Conservation (phyloP, 2,329 filamentous ascomycete species). For the Phialophora expanda region DNA sequence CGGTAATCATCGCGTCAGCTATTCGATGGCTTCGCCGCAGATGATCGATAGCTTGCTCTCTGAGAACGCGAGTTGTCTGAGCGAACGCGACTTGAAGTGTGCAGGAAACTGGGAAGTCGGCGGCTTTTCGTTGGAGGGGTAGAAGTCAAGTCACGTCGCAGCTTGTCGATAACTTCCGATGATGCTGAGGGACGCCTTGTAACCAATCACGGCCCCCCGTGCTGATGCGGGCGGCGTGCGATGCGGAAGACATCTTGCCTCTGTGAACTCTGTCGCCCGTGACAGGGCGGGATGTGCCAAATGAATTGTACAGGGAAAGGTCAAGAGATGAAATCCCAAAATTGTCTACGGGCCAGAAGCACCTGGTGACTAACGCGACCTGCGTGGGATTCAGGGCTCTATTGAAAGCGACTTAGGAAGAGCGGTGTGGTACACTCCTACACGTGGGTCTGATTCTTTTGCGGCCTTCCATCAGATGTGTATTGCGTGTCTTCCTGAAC, state of each 20-base stretch:
- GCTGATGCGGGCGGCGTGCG: conserved; percentile 24
- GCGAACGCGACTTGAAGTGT: not conserved
- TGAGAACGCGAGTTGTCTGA: not conserved
- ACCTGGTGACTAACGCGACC: conserved; percentile 1
- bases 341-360: not conserved
- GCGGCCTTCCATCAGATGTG: not conserved
- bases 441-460: conserved; percentile 3
- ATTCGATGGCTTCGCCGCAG: not conserved
- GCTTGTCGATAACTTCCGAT: conserved; percentile 6
- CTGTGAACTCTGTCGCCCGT: not conserved
- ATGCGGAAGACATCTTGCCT: conserved; percentile 21
- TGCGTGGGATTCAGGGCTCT: not conserved
- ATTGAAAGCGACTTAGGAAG: conserved; percentile 9
- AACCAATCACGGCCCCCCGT: conserved; percentile 35
- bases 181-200: conserved; percentile 23
- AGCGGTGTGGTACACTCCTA: conserved; percentile 24
- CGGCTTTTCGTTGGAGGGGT: conserved; percentile 18
- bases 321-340: not conserved
- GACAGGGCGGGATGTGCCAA: not conserved
- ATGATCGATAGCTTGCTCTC: not conserved
- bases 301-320: not conserved
- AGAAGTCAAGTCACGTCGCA: conserved; percentile 12
- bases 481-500: not conserved
- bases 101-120: not conserved
- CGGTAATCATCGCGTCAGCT: conserved; percentile 23